phyloP scores from a whole-genome alignment of 345 rosid species.

The Gossypium anomalum region DNA sequence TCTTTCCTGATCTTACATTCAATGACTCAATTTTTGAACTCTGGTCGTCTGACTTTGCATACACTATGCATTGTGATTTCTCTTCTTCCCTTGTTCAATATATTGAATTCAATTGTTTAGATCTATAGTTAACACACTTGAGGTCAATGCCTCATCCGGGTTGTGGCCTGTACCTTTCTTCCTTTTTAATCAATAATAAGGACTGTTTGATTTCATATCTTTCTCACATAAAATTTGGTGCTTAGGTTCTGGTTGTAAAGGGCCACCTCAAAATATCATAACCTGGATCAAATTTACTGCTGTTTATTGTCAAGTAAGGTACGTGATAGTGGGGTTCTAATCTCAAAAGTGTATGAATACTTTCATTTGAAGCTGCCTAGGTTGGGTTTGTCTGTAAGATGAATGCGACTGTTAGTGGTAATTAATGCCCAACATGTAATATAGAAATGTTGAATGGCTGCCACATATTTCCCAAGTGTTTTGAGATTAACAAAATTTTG shows the following conservation, averaged over 20 bases:
- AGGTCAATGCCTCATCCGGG: not conserved
- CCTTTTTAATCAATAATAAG: not conserved
- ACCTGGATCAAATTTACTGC: constrained; percentile 59
- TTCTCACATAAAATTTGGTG: constrained; percentile 15
- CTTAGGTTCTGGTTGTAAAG: constrained; percentile 49
- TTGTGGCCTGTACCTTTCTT: not conserved
- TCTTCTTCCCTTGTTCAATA: not conserved
- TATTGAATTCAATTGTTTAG: not conserved
- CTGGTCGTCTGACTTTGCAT: not conserved
- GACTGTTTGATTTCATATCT: not conserved
- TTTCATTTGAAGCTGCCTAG: constrained; percentile 4
- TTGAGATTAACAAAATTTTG: not conserved
- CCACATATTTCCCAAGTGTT: not conserved
- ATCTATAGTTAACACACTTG: not conserved
- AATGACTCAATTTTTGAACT: not conserved
- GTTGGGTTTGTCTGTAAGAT: constrained; percentile 5
- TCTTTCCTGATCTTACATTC: not conserved
- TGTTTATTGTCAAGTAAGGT: constrained; percentile 64
- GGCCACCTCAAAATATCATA: constrained; percentile 64
- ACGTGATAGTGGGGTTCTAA: constrained; percentile 18
- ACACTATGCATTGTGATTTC: not conserved
- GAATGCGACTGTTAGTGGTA: constrained; percentile 7
- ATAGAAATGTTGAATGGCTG: constrained; percentile 9
- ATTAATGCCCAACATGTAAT: not conserved
- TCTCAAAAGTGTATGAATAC: not conserved